phyloP scores from a whole-genome alignment of 257 asterid species.

The Hygrophila difformis region DNA sequence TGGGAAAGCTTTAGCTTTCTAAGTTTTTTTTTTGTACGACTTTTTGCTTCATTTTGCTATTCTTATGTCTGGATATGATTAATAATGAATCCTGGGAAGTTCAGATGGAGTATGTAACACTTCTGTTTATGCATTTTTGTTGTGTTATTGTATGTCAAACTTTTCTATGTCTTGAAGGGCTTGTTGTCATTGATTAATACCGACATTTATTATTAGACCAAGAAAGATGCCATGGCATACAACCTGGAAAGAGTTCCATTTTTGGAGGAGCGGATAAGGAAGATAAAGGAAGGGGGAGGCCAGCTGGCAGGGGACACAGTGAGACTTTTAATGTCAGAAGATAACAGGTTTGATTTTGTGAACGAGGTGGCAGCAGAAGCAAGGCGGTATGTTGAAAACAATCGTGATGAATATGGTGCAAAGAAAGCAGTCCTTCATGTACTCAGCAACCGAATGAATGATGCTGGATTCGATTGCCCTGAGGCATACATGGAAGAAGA shows the following conservation, averaged over 20 bases:
- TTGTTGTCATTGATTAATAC: background rate
- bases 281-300: slow-evolving; percentile 62
- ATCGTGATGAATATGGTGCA: slow-evolving; percentile 83
- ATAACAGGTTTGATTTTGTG: slow-evolving; percentile 74
- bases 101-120: background rate
- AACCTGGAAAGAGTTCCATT: slow-evolving; percentile 67
- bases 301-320: slow-evolving; percentile 65
- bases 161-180: background rate
- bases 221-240: slow-evolving; percentile 46
- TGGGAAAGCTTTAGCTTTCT: no score
- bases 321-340: slow-evolving; percentile 70
- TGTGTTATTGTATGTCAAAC: background rate
- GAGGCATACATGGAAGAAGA: slow-evolving; percentile 75
- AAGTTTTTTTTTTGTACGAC: no score
- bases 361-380: slow-evolving; percentile 93
- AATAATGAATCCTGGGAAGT: background rate
- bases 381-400: slow-evolving; percentile 74
- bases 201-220: slow-evolving; percentile 30
- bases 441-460: slow-evolving; percentile 85
- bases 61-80: background rate
- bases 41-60: no score
- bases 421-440: slow-evolving; percentile 91
- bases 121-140: no score
- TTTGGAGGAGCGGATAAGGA: slow-evolving; percentile 85
- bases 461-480: slow-evolving; percentile 69